Evolutionary conservation across 306 rosid species (phyloP).

Genomic region (Quillaja saponaria): DNA sequence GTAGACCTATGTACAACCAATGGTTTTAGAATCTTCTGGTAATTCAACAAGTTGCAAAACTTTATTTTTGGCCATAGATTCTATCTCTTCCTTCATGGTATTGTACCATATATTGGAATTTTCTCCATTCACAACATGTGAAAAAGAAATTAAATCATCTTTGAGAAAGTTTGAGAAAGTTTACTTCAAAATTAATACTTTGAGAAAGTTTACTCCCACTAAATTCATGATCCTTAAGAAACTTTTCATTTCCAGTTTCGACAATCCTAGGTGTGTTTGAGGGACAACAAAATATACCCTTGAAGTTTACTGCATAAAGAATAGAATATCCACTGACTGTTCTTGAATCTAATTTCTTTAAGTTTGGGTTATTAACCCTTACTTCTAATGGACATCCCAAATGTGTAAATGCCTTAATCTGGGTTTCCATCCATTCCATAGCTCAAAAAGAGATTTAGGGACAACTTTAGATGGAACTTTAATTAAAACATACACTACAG

Average conservation of each 20-base stretch:
- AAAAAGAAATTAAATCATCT: too few relatives aligned
- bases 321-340: neutral
- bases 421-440: neutral
- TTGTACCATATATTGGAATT: too few relatives aligned
- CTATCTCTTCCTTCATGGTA: too few relatives aligned
- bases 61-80: too few relatives aligned
- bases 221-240: neutral
- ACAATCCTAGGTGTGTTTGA: neutral
- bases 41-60: too few relatives aligned
- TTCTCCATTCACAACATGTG: too few relatives aligned
- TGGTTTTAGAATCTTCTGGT: too few relatives aligned
- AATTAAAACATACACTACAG: neutral
- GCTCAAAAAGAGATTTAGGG: neutral
- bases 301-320: neutral
- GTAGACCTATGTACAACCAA: neutral
- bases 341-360: constrained; percentile 4
- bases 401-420: neutral
- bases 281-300: neutral
- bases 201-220: neutral
- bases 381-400: neutral
- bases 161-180: too few relatives aligned
- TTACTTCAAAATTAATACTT: neutral
- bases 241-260: neutral
- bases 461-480: neutral
- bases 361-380: neutral